Base-by-base conservation (phyloP, 2,329 filamentous ascomycete species). In the Fusarium sp. region DNA sequence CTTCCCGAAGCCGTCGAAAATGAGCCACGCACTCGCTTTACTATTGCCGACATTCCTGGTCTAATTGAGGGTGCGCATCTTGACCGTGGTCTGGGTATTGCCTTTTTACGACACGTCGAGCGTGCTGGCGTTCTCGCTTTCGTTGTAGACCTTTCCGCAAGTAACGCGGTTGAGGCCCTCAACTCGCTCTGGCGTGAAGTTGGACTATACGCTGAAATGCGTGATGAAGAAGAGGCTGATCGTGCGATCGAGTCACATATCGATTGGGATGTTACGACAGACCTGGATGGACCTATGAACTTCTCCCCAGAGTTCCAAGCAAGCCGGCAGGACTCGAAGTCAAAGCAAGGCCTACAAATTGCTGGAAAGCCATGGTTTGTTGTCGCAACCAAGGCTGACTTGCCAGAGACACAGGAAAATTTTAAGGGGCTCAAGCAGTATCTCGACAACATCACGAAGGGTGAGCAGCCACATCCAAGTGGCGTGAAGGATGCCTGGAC, bases 351-450 rank as follows among this genome's bases (percentile, higher is more conserved):
- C n/a, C 76, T 92, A n/a, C 88, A 91, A 40, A 96, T 98, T 69
- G 92, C 92, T n/a, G 88, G 87, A 33, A 99, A 99, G 81, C 94
- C 96, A 1, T 99, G 96, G 96, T 96, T 97, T 74, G 94, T 97
- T 7, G 89, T 97, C 43, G 95, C 93, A 2, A 97, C 94, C 20
- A 98, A 98, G 80, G 94, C 93, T 1, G 95, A 98, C 77, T 77
- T 97, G 55, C 87, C 90, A 5, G 86, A 86, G 4, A 97, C 96
- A 3, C 87, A 94, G 77, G 86, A 88, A 23, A 96, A 96, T 75
- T 99, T 93, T 77, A 79, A 78, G 35, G 79, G 81, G 51, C 81
- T 99, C 70, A 88, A 89, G 69, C 79, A 80, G 10, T 97, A 97
- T 78, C 80, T 99, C 6, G 83, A 86, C 6, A 82, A 81, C 6